Evolutionary conservation across 768 basidiomycete species (phyloP), one percentile per base, ranked within the genome.

Genomic region (Pleurotus salmoneostramineus): DNA sequence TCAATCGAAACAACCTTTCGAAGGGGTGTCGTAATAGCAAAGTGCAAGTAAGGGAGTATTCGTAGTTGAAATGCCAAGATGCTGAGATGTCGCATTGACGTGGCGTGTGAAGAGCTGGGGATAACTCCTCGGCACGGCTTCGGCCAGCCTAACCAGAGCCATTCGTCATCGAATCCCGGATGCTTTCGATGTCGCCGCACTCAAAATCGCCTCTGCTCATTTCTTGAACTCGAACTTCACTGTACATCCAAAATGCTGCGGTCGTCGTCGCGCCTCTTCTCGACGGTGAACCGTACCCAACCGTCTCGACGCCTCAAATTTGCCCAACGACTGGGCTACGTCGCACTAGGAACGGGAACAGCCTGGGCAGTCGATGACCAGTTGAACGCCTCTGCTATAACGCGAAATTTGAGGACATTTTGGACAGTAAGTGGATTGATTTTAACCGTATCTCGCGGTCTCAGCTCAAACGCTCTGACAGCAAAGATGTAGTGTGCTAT

Each of bases 311-410:
- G 27, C 8, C 15, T 31, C 7, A 65, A 61, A 40, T 71, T 69
- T 59, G 59, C 62, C 33, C 67, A 71, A 21, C 68, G 78, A 55
- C 63, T 72, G 0, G 73, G 65, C 3, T 79, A 76, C 52, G n/a
- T 75, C 11, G 60, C 66, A 7, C 61, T 75, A 1, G 74, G 80
- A 11, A 60, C 79, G 3, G 79, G 77, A 1, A 63, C 71, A 0
- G 45, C 76, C 2, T 85, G 76, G 62, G 66, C 64, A 2, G 64
- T 76, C n/a, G 85, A 88, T 65, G 75, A 66, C 56, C 62, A 71
- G 10, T 83, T 76, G 65, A 85, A 87, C 70, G 84, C 84, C 0
- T 82, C 83, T 32, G 78, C 86, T 1, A 72, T 85, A 5, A 68
- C 71, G 10, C 69, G 85, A 56, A 86, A 81, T 65, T 56, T 83